Evolutionary conservation across 257 asterid genomes (phyloP), one percentile per base, ranked within the genome.

Genomic region (Nyctanthes arbortristis): DNA sequence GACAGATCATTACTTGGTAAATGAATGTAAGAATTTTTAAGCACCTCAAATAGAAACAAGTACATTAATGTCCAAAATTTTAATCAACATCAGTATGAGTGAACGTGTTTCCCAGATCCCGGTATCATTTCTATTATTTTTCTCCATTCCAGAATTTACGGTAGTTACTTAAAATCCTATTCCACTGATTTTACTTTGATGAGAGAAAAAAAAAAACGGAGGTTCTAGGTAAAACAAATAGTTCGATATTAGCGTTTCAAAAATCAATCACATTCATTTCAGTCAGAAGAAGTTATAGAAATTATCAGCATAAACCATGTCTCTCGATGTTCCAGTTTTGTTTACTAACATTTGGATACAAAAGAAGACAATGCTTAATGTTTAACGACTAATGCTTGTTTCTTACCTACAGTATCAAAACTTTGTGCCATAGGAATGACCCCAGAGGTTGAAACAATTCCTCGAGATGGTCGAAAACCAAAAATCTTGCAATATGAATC

Each of bases 391-490:
- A 37, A 12, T 59, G 68, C 65, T 18, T 55, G 67, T 63, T 64
- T 31, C 87, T 91, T 72, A 84, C 96, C 98, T 35, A 85, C 96
- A 49, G 97, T 93, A 40, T 93, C 97, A 13, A 93, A 85, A 82
- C 95, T 93, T 81, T 90, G 96, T 24, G 98, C 89, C 98, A 93
- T 88, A 10, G 98, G 98, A 63, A 65, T 80, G 24, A 90, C 88
- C 69, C 95, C 91, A 30, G 74, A 40, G 3, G 89, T 78, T 11
- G 97, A 82, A 65, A 90, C 80, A 74, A 77, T 63, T 70, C 93
- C 98, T 81, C 88, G 96, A 68, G 97, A 93, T 34, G 98, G 98
- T 1, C 97, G 90, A 68, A 90, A 82, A 29, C 98, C 98, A 16
- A 78, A 84, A 68, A 90, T 88, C 37, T 93, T 95, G 29, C 98